Evolutionary conservation across 2,329 filamentous ascomycete genomes (phyloP), one percentile per base, ranked within the genome.

Genomic region (Didymella lethalis): DNA sequence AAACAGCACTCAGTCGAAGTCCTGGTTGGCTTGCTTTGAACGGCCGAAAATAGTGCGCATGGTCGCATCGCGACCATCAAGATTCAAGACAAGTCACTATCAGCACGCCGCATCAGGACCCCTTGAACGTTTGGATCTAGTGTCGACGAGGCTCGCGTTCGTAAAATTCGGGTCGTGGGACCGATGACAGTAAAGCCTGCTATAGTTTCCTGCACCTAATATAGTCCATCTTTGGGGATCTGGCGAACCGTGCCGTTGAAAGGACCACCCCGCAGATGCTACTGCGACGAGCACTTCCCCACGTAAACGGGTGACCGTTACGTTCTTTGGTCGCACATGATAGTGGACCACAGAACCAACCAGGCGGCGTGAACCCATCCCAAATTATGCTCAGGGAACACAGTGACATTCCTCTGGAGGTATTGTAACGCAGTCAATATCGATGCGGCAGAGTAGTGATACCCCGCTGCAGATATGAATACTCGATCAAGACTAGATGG

Each of bases 381-480:
- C 32, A n/a, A 56, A 48, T 25, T 18, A 45, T 53, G 54, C 59
- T 61, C 52, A 63, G 59, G 62, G 50, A 54, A 50, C 64, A 57
- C 69, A 70, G 69, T 40, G 2, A 68, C 65, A 71, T 70, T 66
- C 32, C 59, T 63, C 61, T 7, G 60, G 34, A 58, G 64, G 31
- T 55, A 59, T 57, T 60, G 69, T 68, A 52, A 62, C 64, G 67
- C 66, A 62, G 51, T 44, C 46, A 51, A 59, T 59, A 54, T 50
- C 46, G 56, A 59, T 45, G 46, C 32, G 56, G 56, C 14, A 48
- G 38, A 46, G 31, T 44, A 54, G 57, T 48, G 60, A 58, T 61
- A 67, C 66, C 66, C 62, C 66, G 70, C 65, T 54, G 61, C 68
- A 72, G 65, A 47, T 32, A 12, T 52, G 41, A 43, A 50, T 48